Base-by-base conservation (phyloP, 2,329 filamentous ascomycete genomes). In the Pleomassaria siparia region DNA sequence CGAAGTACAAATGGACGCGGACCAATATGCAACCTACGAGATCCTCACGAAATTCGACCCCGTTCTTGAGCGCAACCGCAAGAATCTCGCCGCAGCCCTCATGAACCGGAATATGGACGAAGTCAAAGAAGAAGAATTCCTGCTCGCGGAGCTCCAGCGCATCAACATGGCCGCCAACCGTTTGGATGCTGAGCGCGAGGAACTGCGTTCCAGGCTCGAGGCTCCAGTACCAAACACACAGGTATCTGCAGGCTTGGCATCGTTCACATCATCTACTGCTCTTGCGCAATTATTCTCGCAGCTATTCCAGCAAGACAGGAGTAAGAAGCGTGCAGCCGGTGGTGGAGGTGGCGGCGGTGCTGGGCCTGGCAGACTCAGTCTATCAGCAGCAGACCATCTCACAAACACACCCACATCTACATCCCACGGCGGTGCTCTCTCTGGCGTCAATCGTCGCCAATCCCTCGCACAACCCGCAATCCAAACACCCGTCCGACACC, bases 61-160 rank as follows among this genome's bases (percentile, higher is more conserved):
- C 0, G 79, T 82, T 13, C 84, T 88, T 59, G 94, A 99, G 72
- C 80, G 80, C 20, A 78, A 83, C 44, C 85, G 94, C 53, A 99
- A 97, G 74, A 83, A 88, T 47, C 88, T 96, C 62, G 92, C 91
- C 3, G 82, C 88, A 54, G 84, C 87, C 41, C 83, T 91, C 39
- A 80, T 97, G 55, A 83, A 85, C 40, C 83, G 94, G 32, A 88
- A 86, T 8, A 86, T 85, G 53, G 90, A 96, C 54, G 92, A 99
- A 72, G 88, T 92, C 21, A 85, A 89, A 53, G 94, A 99, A 69
- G 94, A 99, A 72, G 88, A 95, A 60, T 87, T 89, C 26, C 76
- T 99, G 2, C 80, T 99, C 15, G 81, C 92, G 49, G 94, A 99
- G 67, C 83, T 99, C 46, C 91, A 95, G 64, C 87, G 94, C 49